phyloP scores from a whole-genome alignment of 2,329 filamentous ascomycete species.

The Davidsoniella neocaledoniae region DNA sequence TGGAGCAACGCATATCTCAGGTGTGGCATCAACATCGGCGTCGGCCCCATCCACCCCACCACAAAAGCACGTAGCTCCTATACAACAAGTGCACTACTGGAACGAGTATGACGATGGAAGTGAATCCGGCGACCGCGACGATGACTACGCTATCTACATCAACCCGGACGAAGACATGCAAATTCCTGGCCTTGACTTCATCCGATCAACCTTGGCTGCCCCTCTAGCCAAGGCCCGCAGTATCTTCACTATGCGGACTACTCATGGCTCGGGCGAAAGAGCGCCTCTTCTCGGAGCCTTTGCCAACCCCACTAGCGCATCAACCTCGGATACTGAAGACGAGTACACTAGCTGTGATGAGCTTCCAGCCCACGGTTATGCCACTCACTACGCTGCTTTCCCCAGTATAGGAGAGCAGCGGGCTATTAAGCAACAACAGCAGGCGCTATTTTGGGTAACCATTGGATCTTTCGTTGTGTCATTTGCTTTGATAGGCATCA shows the following conservation, averaged over 20 bases:
- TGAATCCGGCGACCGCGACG: slow-evolving; percentile 41
- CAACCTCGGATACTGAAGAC: slow-evolving; percentile 11
- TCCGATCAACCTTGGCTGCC: slow-evolving; percentile 33
- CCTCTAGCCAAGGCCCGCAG: slow-evolving; percentile 34
- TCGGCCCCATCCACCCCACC: slow-evolving; percentile 15
- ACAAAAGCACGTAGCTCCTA: neutral
- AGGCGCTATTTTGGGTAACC: slow-evolving; percentile 36
- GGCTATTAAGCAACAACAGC: slow-evolving; percentile 33
- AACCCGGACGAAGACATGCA: slow-evolving; percentile 45
- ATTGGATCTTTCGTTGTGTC: slow-evolving; percentile 40
- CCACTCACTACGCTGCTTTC: slow-evolving; percentile 32
- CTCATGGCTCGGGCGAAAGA: slow-evolving; percentile 16
- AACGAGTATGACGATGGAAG: slow-evolving; percentile 77
- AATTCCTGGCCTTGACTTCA: slow-evolving; percentile 46
- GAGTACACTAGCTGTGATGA: slow-evolving; percentile 38
- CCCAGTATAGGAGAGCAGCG: slow-evolving; percentile 36
- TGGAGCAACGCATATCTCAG: slow-evolving; percentile 16
- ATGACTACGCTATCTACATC: slow-evolving; percentile 56
- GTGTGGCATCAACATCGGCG: neutral
- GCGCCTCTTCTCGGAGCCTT: slow-evolving; percentile 17
- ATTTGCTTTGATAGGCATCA: slow-evolving; percentile 46
- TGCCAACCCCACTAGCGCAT: neutral
- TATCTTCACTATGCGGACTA: slow-evolving; percentile 25
- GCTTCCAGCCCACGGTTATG: slow-evolving; percentile 33
- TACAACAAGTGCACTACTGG: slow-evolving; percentile 43